Conservation (phyloP, 257 asterid species). For the Thymus quinquecostatus region DNA sequence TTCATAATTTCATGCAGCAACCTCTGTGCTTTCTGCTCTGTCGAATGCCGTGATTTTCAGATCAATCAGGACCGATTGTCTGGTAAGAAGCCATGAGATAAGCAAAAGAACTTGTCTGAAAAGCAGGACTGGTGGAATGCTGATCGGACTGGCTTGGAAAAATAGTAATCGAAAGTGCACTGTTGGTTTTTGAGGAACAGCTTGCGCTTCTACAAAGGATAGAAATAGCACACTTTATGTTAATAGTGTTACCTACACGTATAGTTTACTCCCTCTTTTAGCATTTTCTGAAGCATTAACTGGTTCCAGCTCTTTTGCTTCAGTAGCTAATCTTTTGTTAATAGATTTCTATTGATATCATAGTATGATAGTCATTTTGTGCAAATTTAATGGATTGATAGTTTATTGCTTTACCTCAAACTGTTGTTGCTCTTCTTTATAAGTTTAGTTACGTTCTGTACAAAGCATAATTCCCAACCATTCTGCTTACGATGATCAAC, state of each 20-base stretch:
- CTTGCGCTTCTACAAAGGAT: constrained; percentile 41
- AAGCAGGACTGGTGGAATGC: constrained; percentile 29
- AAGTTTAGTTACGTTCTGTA: background rate
- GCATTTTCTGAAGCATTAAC: constrained; percentile 25
- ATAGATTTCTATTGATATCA: constrained; percentile 26
- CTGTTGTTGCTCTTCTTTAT: constrained; percentile 1
- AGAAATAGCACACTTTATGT: constrained; percentile 16
- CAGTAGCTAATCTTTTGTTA: constrained; percentile 33
- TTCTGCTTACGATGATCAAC: background rate
- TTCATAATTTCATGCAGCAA: constrained; percentile 45
- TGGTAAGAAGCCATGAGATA: constrained; percentile 27
- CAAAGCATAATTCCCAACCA: no score
- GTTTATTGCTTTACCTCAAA: constrained; percentile 11
- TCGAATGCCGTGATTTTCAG: constrained; percentile 56
- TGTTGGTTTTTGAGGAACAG: constrained; percentile 44
- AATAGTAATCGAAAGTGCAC: constrained; percentile 32
- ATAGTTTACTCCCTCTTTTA: constrained; percentile 32
- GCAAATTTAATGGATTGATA: constrained; percentile 12
- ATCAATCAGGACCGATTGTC: constrained; percentile 43
- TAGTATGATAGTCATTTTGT: constrained; percentile 21
- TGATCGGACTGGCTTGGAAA: constrained; percentile 20
- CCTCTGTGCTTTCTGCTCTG: constrained; percentile 64
- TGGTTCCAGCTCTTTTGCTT: constrained; percentile 28
- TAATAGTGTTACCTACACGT: constrained; percentile 21
- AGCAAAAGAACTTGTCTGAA: constrained; percentile 22